Base-by-base conservation (phyloP, 306 rosid genomes). In the Alnus rubra region DNA sequence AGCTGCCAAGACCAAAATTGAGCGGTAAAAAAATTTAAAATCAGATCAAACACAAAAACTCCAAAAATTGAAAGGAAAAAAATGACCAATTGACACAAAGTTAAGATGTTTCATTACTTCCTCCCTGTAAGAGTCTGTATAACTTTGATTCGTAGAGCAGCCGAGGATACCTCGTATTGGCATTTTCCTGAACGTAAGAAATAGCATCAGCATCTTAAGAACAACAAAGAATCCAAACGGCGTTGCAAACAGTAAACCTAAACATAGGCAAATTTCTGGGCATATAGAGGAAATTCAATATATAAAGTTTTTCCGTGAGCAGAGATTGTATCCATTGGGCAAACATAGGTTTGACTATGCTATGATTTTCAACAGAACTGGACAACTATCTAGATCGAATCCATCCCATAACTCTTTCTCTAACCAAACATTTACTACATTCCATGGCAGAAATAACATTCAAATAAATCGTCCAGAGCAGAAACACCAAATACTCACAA, bases 91-190 rank as follows among this genome's bases (percentile, higher is more conserved):
- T 60, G 67, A 52, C 14, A 47, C 18, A 47, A 14, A 11, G 47
- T 42, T 48, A 45, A 73, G 65, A 59, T 68, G 58, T 19, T 73
- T 52, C 69, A 74, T 86, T 92, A 94, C 98, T 94, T 92, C 97
- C 98, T 90, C 98, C 98, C 84, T 92, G 97, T 44, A 94, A 91
- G 76, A 94, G 89, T 87, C 97, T 88, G 97, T 94, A 94, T 78
- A 94, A 75, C 89, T 94, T 94, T 73, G 97, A 94, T 82, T 94
- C 98, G 31, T 94, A 94, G 55, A 92, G 94, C 92, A 94, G 79
- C 87, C 92, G 98, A 65, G 97, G 98, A 87, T 94, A 97, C 84
- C 91, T 94, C 12, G 98, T 94, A 92, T 92, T 94, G 88, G 88
- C 93, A 88, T 85, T 92, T 88, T 94, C 98, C 98, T 94, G 81